Base-by-base conservation (phyloP, 2,329 filamentous ascomycete species). In the Neonectria magnoliae region DNA sequence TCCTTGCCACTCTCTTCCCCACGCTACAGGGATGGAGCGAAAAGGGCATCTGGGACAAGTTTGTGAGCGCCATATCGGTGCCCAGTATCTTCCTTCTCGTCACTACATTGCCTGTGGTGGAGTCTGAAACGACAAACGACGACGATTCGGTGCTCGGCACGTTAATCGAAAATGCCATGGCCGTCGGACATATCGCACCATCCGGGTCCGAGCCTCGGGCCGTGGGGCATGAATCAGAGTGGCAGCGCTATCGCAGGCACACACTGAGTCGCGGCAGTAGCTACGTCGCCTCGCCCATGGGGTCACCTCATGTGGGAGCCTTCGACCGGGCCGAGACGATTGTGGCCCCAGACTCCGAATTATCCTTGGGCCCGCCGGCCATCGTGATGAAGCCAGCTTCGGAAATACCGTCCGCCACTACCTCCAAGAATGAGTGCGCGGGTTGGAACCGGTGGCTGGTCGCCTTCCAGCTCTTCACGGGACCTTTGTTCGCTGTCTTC, bases 371-470 rank as follows among this genome's bases (percentile, higher is more conserved):
- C 3, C 66, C 71, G 9, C 72, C 72, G 7, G 71, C 71, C 6
- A 68, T 73, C 13, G 69, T 62, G 18, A 62, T 73, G 42, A 78
- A 80, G 48, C 74, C 77, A 14, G 66, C 74, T 16, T 81, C 78
- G 2, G 76, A 76, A 67, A 66, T 69, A 65, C 75, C 68, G 48
- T 80, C 77, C 5, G 61, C 68, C n/a, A 77, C 70, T 55, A 73
- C 78, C 51, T 68, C 74, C 57, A 69, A 78, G 31, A 77, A 81
- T 10, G 81, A 83, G 51, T 76, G 80, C 2, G 84, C 86, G 59
- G 85, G 89, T 31, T 98, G 96, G 94, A 97, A 94, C 73, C 88
- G 94, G 57, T 99, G 96, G 95, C 87, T 99, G 4, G 87, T 97
- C 13, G 88, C 90, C 13, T 79, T 96, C 10, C 97, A 99, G 74